These are phyloP conservation scores for Hypomyces perniciosus DNA, from an alignment of 2,329 filamentous ascomycete species.

Conservation along the genomic window DNA sequence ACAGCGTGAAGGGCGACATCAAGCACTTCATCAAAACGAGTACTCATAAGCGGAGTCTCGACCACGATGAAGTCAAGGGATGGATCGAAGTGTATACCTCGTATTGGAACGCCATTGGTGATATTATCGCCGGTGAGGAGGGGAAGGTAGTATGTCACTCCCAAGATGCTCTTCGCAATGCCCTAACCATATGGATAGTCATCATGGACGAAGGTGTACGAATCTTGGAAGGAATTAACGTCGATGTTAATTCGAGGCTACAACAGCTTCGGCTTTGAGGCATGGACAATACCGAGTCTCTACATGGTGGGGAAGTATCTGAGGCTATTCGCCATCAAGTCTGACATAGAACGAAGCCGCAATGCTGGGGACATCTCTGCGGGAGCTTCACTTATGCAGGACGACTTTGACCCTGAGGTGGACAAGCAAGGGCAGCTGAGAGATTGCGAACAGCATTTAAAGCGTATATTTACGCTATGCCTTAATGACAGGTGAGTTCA, in stretches of 20 bases:
- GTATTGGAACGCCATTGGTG: slow-evolving; percentile 78
- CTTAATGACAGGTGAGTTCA: slow-evolving; percentile 72
- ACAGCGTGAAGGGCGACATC: slow-evolving; percentile 62
- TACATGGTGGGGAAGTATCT: slow-evolving; percentile 85
- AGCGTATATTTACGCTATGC: slow-evolving; percentile 86
- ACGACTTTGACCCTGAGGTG: slow-evolving; percentile 72
- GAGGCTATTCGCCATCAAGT: slow-evolving; percentile 81
- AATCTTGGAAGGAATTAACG: slow-evolving; percentile 80
- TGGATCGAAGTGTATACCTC: slow-evolving; percentile 81
- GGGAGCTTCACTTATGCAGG: slow-evolving; percentile 52
- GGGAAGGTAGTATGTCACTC: slow-evolving; percentile 27
- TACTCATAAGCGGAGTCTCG: slow-evolving; percentile 45
- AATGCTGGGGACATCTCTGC: slow-evolving; percentile 31
- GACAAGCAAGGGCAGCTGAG: slow-evolving; percentile 81
- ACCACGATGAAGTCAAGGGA: slow-evolving; percentile 64
- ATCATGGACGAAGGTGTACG: slow-evolving; percentile 80
- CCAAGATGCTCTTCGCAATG: background rate
- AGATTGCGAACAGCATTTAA: slow-evolving; percentile 84
- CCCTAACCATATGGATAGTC: slow-evolving; percentile 29
- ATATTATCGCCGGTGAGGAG: slow-evolving; percentile 54
- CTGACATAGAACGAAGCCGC: slow-evolving; percentile 62
- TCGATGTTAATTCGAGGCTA: slow-evolving; percentile 76
- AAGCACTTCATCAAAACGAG: slow-evolving; percentile 64
- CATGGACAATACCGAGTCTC: slow-evolving; percentile 89
- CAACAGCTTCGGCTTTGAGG: slow-evolving; percentile 65